phyloP scores from a whole-genome alignment of 129 eudicot genomes.

The Artemisia annua region DNA sequence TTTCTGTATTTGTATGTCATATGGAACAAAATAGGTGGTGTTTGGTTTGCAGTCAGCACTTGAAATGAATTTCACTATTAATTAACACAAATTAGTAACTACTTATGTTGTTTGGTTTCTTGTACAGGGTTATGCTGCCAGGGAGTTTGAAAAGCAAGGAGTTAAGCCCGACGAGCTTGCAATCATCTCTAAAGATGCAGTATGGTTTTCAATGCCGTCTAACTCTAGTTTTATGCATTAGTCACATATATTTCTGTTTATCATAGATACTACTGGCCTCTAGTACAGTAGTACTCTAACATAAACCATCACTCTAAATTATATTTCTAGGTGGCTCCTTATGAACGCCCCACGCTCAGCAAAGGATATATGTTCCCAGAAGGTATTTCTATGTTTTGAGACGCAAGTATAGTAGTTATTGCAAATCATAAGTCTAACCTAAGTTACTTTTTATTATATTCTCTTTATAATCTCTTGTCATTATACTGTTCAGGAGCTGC shows the following conservation, averaged over 20 bases:
- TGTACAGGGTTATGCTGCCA: slow-evolving; percentile 82
- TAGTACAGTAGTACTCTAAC: too few relatives aligned
- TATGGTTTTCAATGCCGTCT: slow-evolving; percentile 24
- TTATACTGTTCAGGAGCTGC: slow-evolving; percentile 65
- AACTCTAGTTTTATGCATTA: not conserved
- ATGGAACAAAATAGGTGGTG: too few relatives aligned
- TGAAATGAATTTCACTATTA: too few relatives aligned
- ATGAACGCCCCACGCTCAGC: slow-evolving; percentile 98
- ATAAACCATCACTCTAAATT: too few relatives aligned
- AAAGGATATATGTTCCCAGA: slow-evolving; percentile 88
- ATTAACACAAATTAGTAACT: too few relatives aligned
- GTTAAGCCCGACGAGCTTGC: slow-evolving; percentile 77
- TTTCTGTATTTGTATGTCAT: too few relatives aligned
- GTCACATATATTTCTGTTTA: not conserved
- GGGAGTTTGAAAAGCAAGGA: slow-evolving; percentile 81
- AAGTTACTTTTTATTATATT: not conserved
- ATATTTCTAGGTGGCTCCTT: slow-evolving; percentile 85
- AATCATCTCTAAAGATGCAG: slow-evolving; percentile 80
- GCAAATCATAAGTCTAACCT: not conserved
- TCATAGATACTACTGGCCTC: too few relatives aligned
- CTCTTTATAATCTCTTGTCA: not conserved
- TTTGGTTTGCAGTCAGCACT: too few relatives aligned
- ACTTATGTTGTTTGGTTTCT: not conserved
- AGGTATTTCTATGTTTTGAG: slow-evolving; percentile 38
- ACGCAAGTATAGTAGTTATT: too few relatives aligned